Base-by-base conservation (phyloP, 192 early-diverging fungal species). In the Rhizophagus clarus region DNA sequence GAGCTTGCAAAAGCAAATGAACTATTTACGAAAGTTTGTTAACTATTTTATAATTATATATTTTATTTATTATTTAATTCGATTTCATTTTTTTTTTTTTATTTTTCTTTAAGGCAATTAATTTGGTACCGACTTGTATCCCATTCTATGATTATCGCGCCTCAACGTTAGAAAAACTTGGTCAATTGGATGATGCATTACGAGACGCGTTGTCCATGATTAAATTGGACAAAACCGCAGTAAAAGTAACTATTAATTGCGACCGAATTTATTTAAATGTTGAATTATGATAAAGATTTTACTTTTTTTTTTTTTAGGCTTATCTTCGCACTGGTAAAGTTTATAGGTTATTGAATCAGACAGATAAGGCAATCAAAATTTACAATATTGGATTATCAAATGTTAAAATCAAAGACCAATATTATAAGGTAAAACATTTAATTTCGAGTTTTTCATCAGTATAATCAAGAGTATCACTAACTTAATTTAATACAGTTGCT, bases 121-220 rank as follows among this genome's bases (percentile, higher is more conserved):
- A 42, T 22, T 28, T 74, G 22, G 40, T 61, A 28, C 60, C 72
- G 4, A 74, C 63, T 49, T 74, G 42, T 60, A 80, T 80, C 49
- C 20, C 5, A 40, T 74, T 80, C 42, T 72, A 80, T 62, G 81
- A 82, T 56, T 78, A 40, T 72, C 81, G 81, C 17, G 75, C 81
- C 2, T 76, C 76, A n/a, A 51, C 81, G 29, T 22, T 22, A 6
- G 69, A 78, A 67, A 76, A 78, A 24, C 60, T 82, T 9, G 74
- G 68, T 9, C 49, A 42, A 6, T 29, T 61, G 28, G 32, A 56
- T 72, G 76, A 32, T 22, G 81, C 76, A 17, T 47, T 77, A 29
- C 45, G 68, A 29, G 81, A 82, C 73, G 81, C 81, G 11, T 45
- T 71, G 8, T 31, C 51, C 9, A 72, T 79, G 24, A 26, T 82